Base-by-base conservation (phyloP, 345 rosid species). In the Eutrema japonicum region DNA sequence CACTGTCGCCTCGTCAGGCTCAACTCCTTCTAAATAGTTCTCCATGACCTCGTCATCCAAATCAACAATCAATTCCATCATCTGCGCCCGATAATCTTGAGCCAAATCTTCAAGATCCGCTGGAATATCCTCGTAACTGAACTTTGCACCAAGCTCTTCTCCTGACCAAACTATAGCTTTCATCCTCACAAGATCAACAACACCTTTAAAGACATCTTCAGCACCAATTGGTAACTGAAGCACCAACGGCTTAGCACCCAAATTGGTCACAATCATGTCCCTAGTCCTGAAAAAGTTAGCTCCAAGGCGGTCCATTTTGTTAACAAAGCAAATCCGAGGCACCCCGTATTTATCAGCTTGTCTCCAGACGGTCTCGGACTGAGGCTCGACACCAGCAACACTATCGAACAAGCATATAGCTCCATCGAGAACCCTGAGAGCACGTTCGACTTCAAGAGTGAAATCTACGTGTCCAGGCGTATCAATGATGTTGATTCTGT, bases 331-430 rank as follows among this genome's bases (percentile, higher is more conserved):
- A 72, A 94, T 94, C 81, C 99, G 74, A 6, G 99, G 99, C 29
- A 94, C 97, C 10, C 99, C 99, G 64, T 94, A 94, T 64, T 82
- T 94, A 80, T 94, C 99, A 78, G 99, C 99, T 79, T 94, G 97
- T 82, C 97, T 89, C 99, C 99, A 94, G 53, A 94, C 99, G 37
- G 99, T 94, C 77, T 94, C 99, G 1, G 97, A 94, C 84, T 94
- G 99, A 27, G 99, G 99, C 78, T 94, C 99, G 51, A 94, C 99
- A 7, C 99, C 97, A 72, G 97, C 99, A 76, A 94, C 99, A 80
- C 99, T 94, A 75, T 94, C 99, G 29, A 94, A 94, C 81, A 94
- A 81, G 79, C 97, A 94, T 57, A 94, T 91, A 48, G 97, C 98
- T 64, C 97, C 96, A 74, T 94, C 99, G 49, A 94, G 83, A 62